Percentiles rank a stretch among this genome's conserved stretches.
phyloP scores from a whole-genome alignment of 2,329 filamentous ascomycete species.

The Venturia effusa region DNA sequence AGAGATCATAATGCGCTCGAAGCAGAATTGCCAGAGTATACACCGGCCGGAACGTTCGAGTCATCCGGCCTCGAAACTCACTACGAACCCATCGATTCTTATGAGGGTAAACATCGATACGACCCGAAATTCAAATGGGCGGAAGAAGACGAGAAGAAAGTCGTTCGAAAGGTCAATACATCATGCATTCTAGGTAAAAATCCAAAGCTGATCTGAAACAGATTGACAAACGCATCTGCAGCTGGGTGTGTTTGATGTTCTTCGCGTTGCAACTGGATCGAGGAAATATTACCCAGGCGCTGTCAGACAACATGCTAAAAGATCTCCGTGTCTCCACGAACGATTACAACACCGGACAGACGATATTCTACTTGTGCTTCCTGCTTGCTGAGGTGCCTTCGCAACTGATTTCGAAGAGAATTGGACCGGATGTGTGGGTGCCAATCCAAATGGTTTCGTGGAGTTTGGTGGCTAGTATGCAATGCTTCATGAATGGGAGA shows the following conservation, averaged over 20 bases:
- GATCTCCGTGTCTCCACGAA: slow-evolving; percentile 40
- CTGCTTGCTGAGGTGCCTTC: slow-evolving; percentile 25
- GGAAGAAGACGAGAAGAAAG: slow-evolving; percentile 42
- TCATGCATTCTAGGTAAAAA: neutral
- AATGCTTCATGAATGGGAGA: slow-evolving; percentile 19
- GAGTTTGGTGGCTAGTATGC: slow-evolving; percentile 16
- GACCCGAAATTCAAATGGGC: slow-evolving; percentile 48
- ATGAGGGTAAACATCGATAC: slow-evolving; percentile 49
- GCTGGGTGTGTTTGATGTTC: slow-evolving; percentile 46
- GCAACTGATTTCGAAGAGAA: slow-evolving; percentile 19
- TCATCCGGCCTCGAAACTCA: slow-evolving; percentile 16
- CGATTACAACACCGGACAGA: slow-evolving; percentile 34
- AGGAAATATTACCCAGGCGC: slow-evolving; percentile 50
- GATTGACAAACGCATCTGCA: slow-evolving; percentile 33
- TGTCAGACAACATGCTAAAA: slow-evolving; percentile 50
- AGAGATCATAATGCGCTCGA: neutral
- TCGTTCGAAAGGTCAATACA: slow-evolving; percentile 41
- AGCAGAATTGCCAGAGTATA: neutral
- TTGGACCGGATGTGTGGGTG: slow-evolving; percentile 18
- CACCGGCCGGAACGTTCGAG: neutral
- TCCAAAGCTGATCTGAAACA: slow-evolving; percentile 13
- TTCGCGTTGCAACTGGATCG: slow-evolving; percentile 54
- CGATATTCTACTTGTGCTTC: slow-evolving; percentile 13
- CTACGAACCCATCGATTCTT: slow-evolving; percentile 43
- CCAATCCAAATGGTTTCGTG: slow-evolving; percentile 23